Percentiles rank a stretch among this genome's conserved stretches.
Evolutionary conservation across 1,139 yeast species (phyloP).

Genomic region (Yamadazyma songkhlaensis): DNA sequence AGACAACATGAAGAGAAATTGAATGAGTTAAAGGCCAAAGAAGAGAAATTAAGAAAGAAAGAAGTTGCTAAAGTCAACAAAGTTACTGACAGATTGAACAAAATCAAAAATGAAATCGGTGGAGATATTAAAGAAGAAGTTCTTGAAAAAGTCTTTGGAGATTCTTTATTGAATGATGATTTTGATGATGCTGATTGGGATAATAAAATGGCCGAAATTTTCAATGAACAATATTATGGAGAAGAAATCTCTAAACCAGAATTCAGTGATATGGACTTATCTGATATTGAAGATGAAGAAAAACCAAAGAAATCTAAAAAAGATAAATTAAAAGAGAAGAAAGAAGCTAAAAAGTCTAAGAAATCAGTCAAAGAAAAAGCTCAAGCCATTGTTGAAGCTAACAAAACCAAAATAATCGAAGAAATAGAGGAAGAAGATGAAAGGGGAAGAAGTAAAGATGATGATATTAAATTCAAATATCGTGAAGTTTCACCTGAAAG

Average conservation of each 20-base stretch:
- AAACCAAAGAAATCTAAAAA: constrained; percentile 43
- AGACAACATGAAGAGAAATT: constrained; percentile 54
- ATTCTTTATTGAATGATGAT: constrained; percentile 76
- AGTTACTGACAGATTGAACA: constrained; percentile 71
- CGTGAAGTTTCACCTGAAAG: constrained; percentile 95
- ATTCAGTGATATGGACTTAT: constrained; percentile 35
- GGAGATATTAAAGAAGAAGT: constrained; percentile 64
- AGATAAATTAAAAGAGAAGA: constrained; percentile 52
- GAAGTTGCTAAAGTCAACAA: constrained; percentile 74
- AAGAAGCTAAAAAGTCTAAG: constrained; percentile 61
- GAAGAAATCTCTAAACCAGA: constrained; percentile 47
- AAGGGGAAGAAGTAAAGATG: constrained; percentile 46
- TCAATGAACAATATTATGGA: constrained; percentile 76
- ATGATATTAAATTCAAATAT: constrained; percentile 65
- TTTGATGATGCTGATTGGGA: constrained; percentile 95
- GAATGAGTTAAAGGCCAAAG: constrained; percentile 52
- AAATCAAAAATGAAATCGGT: constrained; percentile 82
- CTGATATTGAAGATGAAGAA: constrained; percentile 32
- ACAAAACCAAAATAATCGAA: constrained; percentile 45
- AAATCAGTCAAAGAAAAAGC: constrained; percentile 64
- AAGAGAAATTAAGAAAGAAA: constrained; percentile 65
- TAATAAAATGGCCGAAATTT: constrained; percentile 75
- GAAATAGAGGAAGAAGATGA: constrained; percentile 70
- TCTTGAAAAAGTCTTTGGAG: constrained; percentile 65
- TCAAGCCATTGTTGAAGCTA: constrained; percentile 60